Conservation (phyloP, 225 moss, liverwort and hornwort species). For the Physcomitrellopsis africana region DNA sequence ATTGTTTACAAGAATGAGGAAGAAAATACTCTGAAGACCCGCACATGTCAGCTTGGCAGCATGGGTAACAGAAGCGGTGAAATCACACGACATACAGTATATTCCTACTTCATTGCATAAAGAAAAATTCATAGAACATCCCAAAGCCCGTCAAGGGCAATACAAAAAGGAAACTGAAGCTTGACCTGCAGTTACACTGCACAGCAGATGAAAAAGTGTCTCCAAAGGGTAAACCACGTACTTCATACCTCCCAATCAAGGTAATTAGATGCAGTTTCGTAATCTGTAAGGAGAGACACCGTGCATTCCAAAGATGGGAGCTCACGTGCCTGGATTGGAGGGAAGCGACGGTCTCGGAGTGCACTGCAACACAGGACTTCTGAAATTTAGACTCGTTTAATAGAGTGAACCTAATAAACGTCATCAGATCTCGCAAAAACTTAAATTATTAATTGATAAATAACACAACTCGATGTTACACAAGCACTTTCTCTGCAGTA, state of each 20-base stretch:
- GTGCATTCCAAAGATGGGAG: conserved; percentile 99
- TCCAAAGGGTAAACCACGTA: conserved; percentile 49
- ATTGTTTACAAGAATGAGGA: not conserved
- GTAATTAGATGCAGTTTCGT: conserved; percentile 92
- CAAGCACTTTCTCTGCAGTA: not conserved
- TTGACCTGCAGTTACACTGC: conserved; percentile 58
- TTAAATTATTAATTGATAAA: not conserved
- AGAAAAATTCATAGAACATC: conserved; percentile 22
- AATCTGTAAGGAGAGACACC: conserved; percentile 97
- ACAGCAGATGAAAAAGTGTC: conserved; percentile 56
- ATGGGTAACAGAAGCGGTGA: conserved; percentile 13
- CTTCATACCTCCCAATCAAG: conserved; percentile 99
- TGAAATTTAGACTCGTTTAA: not conserved
- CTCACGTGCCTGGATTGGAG: conserved; percentile 98
- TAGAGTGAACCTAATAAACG: not conserved
- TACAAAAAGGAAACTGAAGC: conserved; percentile 50
- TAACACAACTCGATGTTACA: too few species aligned
- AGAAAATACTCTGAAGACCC: not conserved
- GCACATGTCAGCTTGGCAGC: conserved; percentile 10
- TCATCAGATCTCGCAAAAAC: not conserved
- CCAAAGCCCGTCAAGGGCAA: conserved; percentile 28
- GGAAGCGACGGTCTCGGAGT: conserved; percentile 97
- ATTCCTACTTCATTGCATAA: conserved; percentile 25
- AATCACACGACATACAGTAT: not conserved
- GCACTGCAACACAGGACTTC: conserved; percentile 72